These are phyloP conservation scores for Solanum peruvianum DNA, from an alignment of 257 asterid species.

Conservation along the genomic window DNA sequence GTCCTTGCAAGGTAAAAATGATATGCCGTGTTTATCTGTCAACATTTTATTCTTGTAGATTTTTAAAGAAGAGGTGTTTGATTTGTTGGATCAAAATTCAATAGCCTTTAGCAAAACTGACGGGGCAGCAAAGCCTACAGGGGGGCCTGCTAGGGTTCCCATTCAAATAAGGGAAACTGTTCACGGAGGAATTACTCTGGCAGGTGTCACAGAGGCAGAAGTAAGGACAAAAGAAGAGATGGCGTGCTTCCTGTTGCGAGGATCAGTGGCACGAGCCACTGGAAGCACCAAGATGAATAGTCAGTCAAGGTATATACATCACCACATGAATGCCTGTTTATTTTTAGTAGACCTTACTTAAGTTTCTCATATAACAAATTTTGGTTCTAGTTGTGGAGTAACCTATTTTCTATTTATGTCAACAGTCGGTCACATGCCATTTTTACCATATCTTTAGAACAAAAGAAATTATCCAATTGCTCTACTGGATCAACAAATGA, in stretches of 20 bases:
- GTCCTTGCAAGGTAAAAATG: not conserved
- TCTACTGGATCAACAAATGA: slow-evolving; percentile 30
- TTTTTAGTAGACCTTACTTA: not conserved
- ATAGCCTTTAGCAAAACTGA: slow-evolving; percentile 22
- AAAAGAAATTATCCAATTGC: slow-evolving; percentile 39
- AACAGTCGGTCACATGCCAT: slow-evolving; percentile 96
- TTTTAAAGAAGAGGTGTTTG: slow-evolving; percentile 95
- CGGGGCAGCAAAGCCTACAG: slow-evolving; percentile 11
- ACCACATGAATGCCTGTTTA: not conserved
- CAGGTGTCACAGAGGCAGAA: slow-evolving; percentile 96
- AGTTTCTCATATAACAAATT: not conserved
- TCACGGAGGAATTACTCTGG: slow-evolving; percentile 82
- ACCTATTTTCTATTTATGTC: not conserved
- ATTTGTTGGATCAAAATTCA: slow-evolving; percentile 50
- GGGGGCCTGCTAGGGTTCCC: slow-evolving; percentile 67
- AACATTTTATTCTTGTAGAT: slow-evolving; percentile 38
- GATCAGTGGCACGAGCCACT: slow-evolving; percentile 89
- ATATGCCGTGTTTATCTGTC: not conserved
- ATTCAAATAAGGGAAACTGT: slow-evolving; percentile 87
- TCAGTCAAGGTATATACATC: slow-evolving; percentile 67
- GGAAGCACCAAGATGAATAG: slow-evolving; percentile 98
- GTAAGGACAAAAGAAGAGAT: slow-evolving; percentile 86
- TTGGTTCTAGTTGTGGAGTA: not conserved
- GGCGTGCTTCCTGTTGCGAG: slow-evolving; percentile 70
- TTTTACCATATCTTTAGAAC: slow-evolving; percentile 88